These are phyloP conservation scores for Populus tremula DNA, from an alignment of 345 rosid species.

Conservation along the genomic window DNA sequence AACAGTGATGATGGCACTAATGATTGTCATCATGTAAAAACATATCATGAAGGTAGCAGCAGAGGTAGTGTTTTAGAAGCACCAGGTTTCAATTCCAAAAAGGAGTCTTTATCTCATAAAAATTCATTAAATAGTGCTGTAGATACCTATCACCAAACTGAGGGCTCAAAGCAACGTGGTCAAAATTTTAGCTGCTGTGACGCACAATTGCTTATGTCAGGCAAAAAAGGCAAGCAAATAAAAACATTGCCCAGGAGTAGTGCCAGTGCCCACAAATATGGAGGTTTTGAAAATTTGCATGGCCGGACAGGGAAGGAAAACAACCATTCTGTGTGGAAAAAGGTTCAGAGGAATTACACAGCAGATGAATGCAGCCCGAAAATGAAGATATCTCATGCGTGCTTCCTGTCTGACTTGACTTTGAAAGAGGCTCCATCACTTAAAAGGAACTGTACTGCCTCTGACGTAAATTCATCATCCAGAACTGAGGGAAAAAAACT, in stretches of 20 bases:
- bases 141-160: slow-evolving; percentile 15
- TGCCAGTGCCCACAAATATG: slow-evolving; percentile 24
- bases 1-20: slow-evolving; percentile 20
- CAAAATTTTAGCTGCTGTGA: slow-evolving; percentile 9
- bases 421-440: slow-evolving; percentile 20
- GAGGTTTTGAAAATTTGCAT: slow-evolving; percentile 21
- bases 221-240: slow-evolving; percentile 29
- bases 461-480: slow-evolving; percentile 15
- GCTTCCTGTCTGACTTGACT: slow-evolving; percentile 13
- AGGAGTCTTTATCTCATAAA: slow-evolving; percentile 10
- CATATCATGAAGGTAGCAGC: slow-evolving; percentile 10
- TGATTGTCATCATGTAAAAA: slow-evolving; percentile 16
- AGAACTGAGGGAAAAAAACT: slow-evolving; percentile 25
- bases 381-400: slow-evolving; percentile 21
- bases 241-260: slow-evolving; percentile 28
- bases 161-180: slow-evolving; percentile 11
- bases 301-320: slow-evolving; percentile 35
- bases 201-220: slow-evolving; percentile 16
- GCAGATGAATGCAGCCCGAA: slow-evolving; percentile 18
- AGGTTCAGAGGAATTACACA: slow-evolving; percentile 38
- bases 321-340: slow-evolving; percentile 49
- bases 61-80: slow-evolving; percentile 17
- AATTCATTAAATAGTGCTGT: slow-evolving; percentile 17
- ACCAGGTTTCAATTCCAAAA: slow-evolving; percentile 9
- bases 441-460: slow-evolving; percentile 22